Conservation (phyloP, 225 moss, liverwort and hornwort species). For the Pseudoscleropodium purum region DNA sequence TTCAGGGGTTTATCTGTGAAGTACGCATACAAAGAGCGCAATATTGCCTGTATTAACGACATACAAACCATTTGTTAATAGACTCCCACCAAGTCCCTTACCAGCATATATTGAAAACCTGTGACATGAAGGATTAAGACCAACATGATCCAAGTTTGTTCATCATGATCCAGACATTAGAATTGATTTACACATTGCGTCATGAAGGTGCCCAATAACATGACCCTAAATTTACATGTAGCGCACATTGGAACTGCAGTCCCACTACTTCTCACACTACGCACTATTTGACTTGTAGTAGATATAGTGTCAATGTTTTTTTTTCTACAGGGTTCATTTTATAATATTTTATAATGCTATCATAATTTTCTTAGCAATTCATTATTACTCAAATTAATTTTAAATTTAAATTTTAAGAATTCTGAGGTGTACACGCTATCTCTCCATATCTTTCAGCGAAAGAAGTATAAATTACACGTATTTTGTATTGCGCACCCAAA, state of each 20-base stretch:
- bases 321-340: neutral
- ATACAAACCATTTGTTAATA: neutral
- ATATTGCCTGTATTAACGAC: slow-evolving; percentile 50
- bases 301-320: neutral
- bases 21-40: slow-evolving; percentile 93
- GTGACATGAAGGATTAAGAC: neutral
- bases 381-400: neutral
- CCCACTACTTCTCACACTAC: neutral
- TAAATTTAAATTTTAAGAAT: neutral
- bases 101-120: neutral
- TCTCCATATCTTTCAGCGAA: neutral
- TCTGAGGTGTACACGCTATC: neutral
- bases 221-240: neutral
- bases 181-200: neutral
- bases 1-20: slow-evolving; percentile 88
- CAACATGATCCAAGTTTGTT: neutral
- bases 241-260: neutral
- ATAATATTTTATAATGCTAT: neutral
- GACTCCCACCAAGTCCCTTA: neutral
- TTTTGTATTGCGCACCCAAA: neutral
- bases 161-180: neutral
- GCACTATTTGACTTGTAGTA: neutral
- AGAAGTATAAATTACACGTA: neutral
- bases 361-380: neutral
- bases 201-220: neutral